Percentiles rank a stretch among this genome's conserved stretches.
Conservation (phyloP, 2,329 filamentous ascomycete species). For the Pseudogymnoascus pannorum region DNA sequence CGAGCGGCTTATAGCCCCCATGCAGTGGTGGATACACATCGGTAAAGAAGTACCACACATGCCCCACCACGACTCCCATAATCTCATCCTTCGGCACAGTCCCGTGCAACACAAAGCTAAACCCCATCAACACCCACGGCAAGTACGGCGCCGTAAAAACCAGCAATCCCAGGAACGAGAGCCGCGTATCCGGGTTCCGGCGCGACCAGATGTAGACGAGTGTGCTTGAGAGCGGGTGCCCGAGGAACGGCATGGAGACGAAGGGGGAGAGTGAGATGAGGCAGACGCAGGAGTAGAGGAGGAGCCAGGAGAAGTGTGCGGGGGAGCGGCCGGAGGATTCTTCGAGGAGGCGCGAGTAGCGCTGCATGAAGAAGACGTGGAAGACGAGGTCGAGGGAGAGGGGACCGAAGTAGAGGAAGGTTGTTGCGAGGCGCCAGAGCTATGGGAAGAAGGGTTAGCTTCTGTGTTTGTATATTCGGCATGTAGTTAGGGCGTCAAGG, state of each 20-base stretch:
- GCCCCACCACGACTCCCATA: slow-evolving; percentile 87
- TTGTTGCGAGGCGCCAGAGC: slow-evolving; percentile 96
- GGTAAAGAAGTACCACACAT: slow-evolving; percentile 96
- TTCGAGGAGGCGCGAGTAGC: slow-evolving; percentile 90
- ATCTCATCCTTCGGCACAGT: slow-evolving; percentile 92
- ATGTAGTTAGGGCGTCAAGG: too few species aligned
- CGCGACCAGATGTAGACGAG: slow-evolving; percentile 98
- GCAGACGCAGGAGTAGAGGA: slow-evolving; percentile 74
- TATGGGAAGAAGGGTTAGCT: slow-evolving; percentile 32
- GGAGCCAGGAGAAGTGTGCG: slow-evolving; percentile 90
- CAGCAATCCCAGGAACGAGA: slow-evolving; percentile 82
- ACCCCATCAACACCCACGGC: slow-evolving; percentile 90
- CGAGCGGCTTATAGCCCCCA: slow-evolving; percentile 74
- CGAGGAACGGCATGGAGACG: slow-evolving; percentile 86
- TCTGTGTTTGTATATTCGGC: neutral
- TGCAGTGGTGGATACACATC: slow-evolving; percentile 94
- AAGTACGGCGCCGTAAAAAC: slow-evolving; percentile 92
- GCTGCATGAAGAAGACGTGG: slow-evolving; percentile 96
- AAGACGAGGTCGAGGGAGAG: slow-evolving; percentile 91
- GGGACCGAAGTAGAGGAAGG: slow-evolving; percentile 95
- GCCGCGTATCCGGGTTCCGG: slow-evolving; percentile 81
- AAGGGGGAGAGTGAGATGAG: slow-evolving; percentile 78
- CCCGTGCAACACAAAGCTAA: slow-evolving; percentile 86
- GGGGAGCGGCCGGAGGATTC: slow-evolving; percentile 88
- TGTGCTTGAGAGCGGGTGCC: slow-evolving; percentile 85